Evolutionary conservation across 2,329 filamentous ascomycete species (phyloP).

Genomic region (Akanthomyces dipterigenus): DNA sequence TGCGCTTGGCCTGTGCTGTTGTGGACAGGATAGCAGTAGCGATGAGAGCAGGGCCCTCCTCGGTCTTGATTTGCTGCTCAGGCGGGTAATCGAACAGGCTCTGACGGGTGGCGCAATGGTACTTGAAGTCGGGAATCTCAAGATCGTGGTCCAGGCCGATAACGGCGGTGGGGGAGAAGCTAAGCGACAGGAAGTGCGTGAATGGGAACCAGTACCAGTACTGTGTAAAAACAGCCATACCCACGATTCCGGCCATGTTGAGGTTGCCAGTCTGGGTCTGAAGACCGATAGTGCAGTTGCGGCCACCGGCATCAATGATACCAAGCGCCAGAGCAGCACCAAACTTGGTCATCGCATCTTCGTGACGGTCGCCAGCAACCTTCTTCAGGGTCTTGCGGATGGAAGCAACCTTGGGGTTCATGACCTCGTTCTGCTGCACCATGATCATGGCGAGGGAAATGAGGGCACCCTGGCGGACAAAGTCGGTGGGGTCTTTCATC

Average conservation of each 20-base stretch:
- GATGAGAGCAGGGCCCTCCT: slow-evolving; percentile 88
- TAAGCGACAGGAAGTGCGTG: slow-evolving; percentile 92
- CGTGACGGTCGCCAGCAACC: slow-evolving; percentile 88
- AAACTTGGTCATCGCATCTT: slow-evolving; percentile 99
- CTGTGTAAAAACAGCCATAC: slow-evolving; percentile 96
- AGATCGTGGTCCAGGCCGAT: slow-evolving; percentile 92
- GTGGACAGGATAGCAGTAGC: slow-evolving; percentile 95
- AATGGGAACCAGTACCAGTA: slow-evolving; percentile 99
- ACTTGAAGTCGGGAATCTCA: slow-evolving; percentile 89
- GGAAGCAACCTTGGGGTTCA: slow-evolving; percentile 91
- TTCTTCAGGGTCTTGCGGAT: slow-evolving; percentile 93
- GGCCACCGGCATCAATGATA: slow-evolving; percentile 95
- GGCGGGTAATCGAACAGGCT: slow-evolving; percentile 98
- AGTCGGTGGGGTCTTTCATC: slow-evolving; percentile 99
- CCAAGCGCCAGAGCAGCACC: slow-evolving; percentile 88
- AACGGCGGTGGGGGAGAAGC: slow-evolving; percentile 93
- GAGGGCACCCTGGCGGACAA: slow-evolving; percentile 91
- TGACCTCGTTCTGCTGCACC: slow-evolving; percentile 97
- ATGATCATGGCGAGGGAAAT: slow-evolving; percentile 97
- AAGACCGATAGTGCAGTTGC: slow-evolving; percentile 96
- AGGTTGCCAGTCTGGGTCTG: slow-evolving; percentile 97
- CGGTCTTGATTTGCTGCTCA: slow-evolving; percentile 89
- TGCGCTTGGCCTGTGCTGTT: slow-evolving; percentile 91
- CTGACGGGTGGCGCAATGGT: slow-evolving; percentile 88
- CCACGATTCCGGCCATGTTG: slow-evolving; percentile 97